These are phyloP conservation scores for Corynespora cassiicola DNA, from an alignment of 2,329 filamentous ascomycete genomes.

Conservation along the genomic window DNA sequence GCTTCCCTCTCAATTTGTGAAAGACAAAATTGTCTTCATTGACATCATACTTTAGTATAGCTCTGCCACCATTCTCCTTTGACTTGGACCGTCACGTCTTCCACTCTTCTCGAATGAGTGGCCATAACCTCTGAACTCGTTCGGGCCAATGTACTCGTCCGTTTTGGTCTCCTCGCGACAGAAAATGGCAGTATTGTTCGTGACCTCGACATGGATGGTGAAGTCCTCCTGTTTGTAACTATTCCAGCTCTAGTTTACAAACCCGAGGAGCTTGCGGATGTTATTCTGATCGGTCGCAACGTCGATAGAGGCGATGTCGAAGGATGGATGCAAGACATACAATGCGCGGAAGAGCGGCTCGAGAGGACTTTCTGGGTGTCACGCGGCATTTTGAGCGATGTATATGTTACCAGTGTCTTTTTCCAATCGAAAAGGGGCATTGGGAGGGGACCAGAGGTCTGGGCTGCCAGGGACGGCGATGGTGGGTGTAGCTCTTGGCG, in stretches of 20 bases:
- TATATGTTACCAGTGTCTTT: conserved; percentile 52
- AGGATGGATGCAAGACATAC: conserved; percentile 46
- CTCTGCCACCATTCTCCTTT: conserved; percentile 13
- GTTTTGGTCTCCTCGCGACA: conserved; percentile 28
- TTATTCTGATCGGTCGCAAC: conserved; percentile 57
- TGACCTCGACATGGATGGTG: conserved; percentile 51
- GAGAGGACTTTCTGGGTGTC: conserved; percentile 51
- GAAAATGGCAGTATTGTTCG: conserved; percentile 40
- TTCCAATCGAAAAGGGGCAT: conserved; percentile 12
- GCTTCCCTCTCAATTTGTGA: conserved; percentile 2
- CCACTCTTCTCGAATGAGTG: conserved; percentile 56
- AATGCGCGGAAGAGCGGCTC: conserved; percentile 57
- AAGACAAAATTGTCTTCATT: conserved; percentile 12
- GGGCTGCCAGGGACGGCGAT: conserved; percentile 29
- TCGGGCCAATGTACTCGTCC: conserved; percentile 13
- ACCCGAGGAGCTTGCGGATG: conserved; percentile 57
- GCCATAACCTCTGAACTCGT: conserved; percentile 52
- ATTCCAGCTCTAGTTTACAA: conserved; percentile 34
- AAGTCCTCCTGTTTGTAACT: conserved; percentile 43
- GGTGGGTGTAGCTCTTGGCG: conserved; percentile 45
- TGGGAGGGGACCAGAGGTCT: conserved; percentile 47
- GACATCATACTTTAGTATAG: conserved; percentile 17
- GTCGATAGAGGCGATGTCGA: conserved; percentile 48
- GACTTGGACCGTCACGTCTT: too few species aligned
- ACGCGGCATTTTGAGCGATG: conserved; percentile 55